Base-by-base conservation (phyloP, 179 eudicot species). In the Beta lomatogona region DNA sequence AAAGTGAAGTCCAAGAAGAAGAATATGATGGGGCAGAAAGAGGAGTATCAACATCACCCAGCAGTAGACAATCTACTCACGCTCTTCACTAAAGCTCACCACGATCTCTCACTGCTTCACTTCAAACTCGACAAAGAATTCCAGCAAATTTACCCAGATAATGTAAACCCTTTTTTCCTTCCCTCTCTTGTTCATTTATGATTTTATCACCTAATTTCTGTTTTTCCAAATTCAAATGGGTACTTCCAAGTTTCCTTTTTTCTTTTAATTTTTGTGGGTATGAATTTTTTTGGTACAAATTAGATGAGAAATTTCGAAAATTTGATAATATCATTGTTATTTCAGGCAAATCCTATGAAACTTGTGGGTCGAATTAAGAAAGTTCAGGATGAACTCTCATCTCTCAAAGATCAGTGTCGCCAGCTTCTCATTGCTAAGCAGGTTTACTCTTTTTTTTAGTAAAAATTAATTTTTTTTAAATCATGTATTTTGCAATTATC, bases 361-460 rank as follows among this genome's bases (percentile, higher is more conserved):
- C 86, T 94, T 68, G 91, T 93, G 22, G 86, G 86, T 55, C 91
- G 98, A 81, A 84, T 93, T 68, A 94, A 94, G 88, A 90, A 90
- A 74, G 85, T 94, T 13, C 90, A 94, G 85, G 94, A 93, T 73
- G 97, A 94, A 41, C 81, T 94, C 79, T 86, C 88, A 5, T 83
- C 86, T 36, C 86, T 93, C 80, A 90, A 93, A 84, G 92, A 93
- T 69, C 93, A 92, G 84, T 94, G 98, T 82, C 92, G 98, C 61
- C 89, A 92, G 54, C 91, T 94, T 79, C 98, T 94, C 50, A 84
- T 93, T 6, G 98, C 94, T 50, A 94, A 94, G 87, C 98, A 94
- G 98, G 97, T 94, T 61, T 25, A 11, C 12, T 12, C 70, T 72
- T 18, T 15, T 76, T 52, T 74, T 61, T n/a, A 16, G 36, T 50